Base-by-base conservation (phyloP, 225 moss, liverwort and hornwort species). In the Marchantia polymorpha region DNA sequence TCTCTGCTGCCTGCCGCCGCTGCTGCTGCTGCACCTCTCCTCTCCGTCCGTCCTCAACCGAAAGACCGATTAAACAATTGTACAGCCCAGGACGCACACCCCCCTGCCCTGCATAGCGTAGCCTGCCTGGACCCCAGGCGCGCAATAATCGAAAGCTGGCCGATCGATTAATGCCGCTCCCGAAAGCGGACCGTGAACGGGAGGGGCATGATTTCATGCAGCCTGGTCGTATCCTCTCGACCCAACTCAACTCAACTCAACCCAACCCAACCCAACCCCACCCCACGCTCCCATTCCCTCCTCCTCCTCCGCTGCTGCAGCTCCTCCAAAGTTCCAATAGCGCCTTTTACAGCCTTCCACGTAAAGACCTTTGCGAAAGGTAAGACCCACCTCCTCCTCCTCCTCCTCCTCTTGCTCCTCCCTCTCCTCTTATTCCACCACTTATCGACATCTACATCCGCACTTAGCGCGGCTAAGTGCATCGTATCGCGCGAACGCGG, bases 1-100 rank as follows among this genome's bases (percentile, higher is more conserved):
- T n/a, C n/a, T n/a, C n/a, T n/a, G n/a, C n/a, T n/a, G n/a, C n/a
- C n/a, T 39, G 39, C 39, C 5, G 39, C 39, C 5, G 39, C 39
- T 39, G 39, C 56, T 39, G 69, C 46, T 39, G 69, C 69, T 69
- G 69, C 69, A 29, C 69, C 12, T 10, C 69, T 69, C 69, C 69
- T 47, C 69, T 69, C 69, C 69, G 69, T 69, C 69, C 69, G 26
- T 69, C 46, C 69, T 15, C 69, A 69, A 69, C 69, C 47, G 69
- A 69, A 31, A 69, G 69, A 69, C 12, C 46, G 27, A 64, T 64
- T 6, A 69, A 17, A 48, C 46, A 46, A 69, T 1, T 1, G 47
- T 12, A 69, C 9, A 31, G 16, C 30, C 30, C 25, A 31, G 31
- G 67, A 61, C 61, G n/a, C 23, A 61, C 61, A 6, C 16, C 15